Conservation (phyloP, 352 stramenopile species). For the Globisporangium spinosum region DNA sequence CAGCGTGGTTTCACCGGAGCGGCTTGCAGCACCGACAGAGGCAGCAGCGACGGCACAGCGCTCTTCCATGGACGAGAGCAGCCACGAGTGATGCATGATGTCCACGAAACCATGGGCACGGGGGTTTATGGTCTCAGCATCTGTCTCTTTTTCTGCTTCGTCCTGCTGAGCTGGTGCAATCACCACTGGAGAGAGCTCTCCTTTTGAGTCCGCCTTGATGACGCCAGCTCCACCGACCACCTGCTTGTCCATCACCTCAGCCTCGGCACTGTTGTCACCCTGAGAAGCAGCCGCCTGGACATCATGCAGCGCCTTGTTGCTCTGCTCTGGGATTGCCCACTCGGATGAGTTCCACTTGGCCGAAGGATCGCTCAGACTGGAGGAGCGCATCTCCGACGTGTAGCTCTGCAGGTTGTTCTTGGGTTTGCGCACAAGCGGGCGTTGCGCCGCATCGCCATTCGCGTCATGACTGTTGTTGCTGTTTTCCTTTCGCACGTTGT, state of each 20-base stretch:
- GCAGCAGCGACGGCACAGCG: slow-evolving; percentile 39
- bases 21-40: slow-evolving; percentile 25
- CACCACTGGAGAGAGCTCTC: neutral
- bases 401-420: slow-evolving; percentile 19
- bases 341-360: slow-evolving; percentile 16
- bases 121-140: neutral
- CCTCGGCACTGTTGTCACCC: neutral
- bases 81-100: slow-evolving; percentile 70
- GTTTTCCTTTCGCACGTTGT: slow-evolving; percentile 29
- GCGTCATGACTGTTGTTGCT: neutral
- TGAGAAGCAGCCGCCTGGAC: slow-evolving; percentile 1
- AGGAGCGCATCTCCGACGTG: slow-evolving; percentile 14
- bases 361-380: slow-evolving; percentile 1
- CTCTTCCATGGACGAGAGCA: slow-evolving; percentile 66
- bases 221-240: neutral
- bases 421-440: slow-evolving; percentile 13
- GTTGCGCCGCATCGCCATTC: neutral
- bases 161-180: neutral
- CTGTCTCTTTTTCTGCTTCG: neutral
- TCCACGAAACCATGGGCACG: slow-evolving; percentile 55
- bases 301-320: neutral
- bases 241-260: slow-evolving; percentile 3
- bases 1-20: slow-evolving; percentile 17
- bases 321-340: slow-evolving; percentile 7
- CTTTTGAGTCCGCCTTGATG: neutral